phyloP scores from a whole-genome alignment of 1,284 basidiomycete genomes.

The Moesziomyces sp. region DNA sequence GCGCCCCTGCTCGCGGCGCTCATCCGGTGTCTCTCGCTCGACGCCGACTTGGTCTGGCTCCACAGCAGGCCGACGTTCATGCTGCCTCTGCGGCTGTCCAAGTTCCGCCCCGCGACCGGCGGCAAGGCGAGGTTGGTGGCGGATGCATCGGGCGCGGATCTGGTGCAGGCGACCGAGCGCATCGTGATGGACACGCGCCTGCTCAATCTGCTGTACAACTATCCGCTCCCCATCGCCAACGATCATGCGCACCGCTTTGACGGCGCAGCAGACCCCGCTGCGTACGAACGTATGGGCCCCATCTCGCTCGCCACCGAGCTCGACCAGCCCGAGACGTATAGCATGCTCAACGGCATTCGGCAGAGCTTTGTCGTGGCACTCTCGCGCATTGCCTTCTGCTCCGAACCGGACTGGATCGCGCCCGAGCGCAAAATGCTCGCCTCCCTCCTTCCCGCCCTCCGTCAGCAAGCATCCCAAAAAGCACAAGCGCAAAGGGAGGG shows the following conservation, averaged over 20 bases:
- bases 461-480: background rate
- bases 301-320: slow-evolving; percentile 49
- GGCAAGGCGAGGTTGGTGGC: slow-evolving; percentile 6
- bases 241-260: slow-evolving; percentile 15
- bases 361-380: slow-evolving; percentile 58
- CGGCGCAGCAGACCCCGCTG: background rate
- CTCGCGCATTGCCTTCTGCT: slow-evolving; percentile 53
- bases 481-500: background rate
- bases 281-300: slow-evolving; percentile 22
- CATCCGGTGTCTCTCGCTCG: slow-evolving; percentile 50
- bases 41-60: slow-evolving; percentile 50
- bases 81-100: slow-evolving; percentile 17
- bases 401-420: slow-evolving; percentile 58
- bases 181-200: slow-evolving; percentile 52
- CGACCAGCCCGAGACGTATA: slow-evolving; percentile 49
- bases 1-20: slow-evolving; percentile 51
- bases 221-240: slow-evolving; percentile 26
- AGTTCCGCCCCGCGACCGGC: background rate
- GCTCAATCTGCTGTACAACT: slow-evolving; percentile 55
- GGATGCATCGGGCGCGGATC: slow-evolving; percentile 24
- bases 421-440: slow-evolving; percentile 24
- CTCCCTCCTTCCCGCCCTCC: slow-evolving; percentile 12
- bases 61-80: slow-evolving; percentile 31
- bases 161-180: slow-evolving; percentile 48
- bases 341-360: slow-evolving; percentile 59